Percentiles rank a stretch among this genome's conserved stretches.
These are phyloP conservation scores for Leucocoprinus sp. DNA, from an alignment of 768 basidiomycete species.

Conservation along the genomic window DNA sequence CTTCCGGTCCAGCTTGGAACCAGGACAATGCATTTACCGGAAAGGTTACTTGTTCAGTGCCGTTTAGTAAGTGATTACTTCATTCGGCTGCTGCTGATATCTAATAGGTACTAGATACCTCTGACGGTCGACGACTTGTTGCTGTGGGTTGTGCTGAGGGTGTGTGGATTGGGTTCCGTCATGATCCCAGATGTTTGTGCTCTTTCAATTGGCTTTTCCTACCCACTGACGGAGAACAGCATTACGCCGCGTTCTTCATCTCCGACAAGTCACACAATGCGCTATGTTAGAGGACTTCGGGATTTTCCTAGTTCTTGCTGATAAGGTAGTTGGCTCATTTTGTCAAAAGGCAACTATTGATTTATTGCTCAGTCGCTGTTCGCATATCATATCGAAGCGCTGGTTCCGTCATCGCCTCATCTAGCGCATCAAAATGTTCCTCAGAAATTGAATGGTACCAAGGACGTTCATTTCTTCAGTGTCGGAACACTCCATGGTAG, in stretches of 20 bases:
- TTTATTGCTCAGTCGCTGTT: conserved; percentile 58
- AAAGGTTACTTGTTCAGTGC: conserved; percentile 90
- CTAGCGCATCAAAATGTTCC: conserved; percentile 66
- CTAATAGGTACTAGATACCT: conserved; percentile 64
- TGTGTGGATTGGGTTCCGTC: conserved; percentile 90
- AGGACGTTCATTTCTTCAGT: conserved; percentile 93
- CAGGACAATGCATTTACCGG: conserved; percentile 67
- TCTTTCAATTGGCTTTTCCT: neutral
- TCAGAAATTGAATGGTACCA: conserved; percentile 80
- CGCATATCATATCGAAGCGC: conserved; percentile 92
- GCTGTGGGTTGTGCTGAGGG: conserved; percentile 90
- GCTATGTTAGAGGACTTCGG: conserved; percentile 94
- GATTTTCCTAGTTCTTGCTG: conserved; percentile 91
- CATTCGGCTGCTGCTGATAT: neutral
- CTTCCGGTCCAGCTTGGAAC: conserved; percentile 48
- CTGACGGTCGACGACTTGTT: conserved; percentile 74
- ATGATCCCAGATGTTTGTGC: conserved; percentile 71
- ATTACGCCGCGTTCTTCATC: conserved; percentile 84
- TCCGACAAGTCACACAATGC: conserved; percentile 88
- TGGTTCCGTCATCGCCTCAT: conserved; percentile 80
- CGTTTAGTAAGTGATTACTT: conserved; percentile 55
- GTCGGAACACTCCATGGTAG: conserved; percentile 82
- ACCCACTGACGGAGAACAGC: conserved; percentile 44
- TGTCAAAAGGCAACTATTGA: neutral
- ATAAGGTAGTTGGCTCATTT: conserved; percentile 50